These are phyloP conservation scores for Aspergillus japonicus DNA, from an alignment of 2,329 filamentous ascomycete genomes.

Conservation along the genomic window DNA sequence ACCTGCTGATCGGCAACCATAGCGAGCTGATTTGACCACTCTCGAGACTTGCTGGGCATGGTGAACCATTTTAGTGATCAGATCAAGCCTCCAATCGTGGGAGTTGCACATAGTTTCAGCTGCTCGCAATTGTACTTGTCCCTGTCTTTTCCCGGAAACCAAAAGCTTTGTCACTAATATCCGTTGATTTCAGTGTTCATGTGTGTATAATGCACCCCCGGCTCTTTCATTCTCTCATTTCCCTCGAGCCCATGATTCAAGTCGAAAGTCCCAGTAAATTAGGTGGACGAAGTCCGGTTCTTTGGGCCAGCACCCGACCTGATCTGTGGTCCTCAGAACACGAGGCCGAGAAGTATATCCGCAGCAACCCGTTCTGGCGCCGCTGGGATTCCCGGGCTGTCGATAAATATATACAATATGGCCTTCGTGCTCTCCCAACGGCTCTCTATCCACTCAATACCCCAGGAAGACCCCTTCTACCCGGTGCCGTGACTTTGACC, in stretches of 20 bases:
- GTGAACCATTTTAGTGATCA: slow-evolving; percentile 9
- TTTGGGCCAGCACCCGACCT: slow-evolving; percentile 52
- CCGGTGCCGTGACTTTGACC: too few species aligned
- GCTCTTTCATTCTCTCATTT: slow-evolving; percentile 66
- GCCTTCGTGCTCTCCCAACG: slow-evolving; percentile 65
- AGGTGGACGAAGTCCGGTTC: background rate
- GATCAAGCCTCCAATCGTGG: slow-evolving; percentile 60
- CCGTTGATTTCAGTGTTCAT: slow-evolving; percentile 43
- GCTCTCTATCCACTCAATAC: too few species aligned
- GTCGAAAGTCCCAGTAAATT: background rate
- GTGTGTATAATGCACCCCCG: slow-evolving; percentile 72
- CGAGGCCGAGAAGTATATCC: slow-evolving; percentile 62
- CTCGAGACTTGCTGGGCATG: slow-evolving; percentile 70
- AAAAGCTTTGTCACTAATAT: background rate
- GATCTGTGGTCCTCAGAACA: slow-evolving; percentile 57
- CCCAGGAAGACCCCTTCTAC: too few species aligned
- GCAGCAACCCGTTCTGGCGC: slow-evolving; percentile 65
- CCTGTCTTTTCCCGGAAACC: background rate
- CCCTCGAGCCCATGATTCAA: slow-evolving; percentile 63
- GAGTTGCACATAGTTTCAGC: slow-evolving; percentile 80
- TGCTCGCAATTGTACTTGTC: slow-evolving; percentile 57
- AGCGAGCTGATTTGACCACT: slow-evolving; percentile 56
- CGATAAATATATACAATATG: slow-evolving; percentile 64
- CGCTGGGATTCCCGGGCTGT: slow-evolving; percentile 73
- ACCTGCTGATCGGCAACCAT: slow-evolving; percentile 50